phyloP scores from a whole-genome alignment of 1,139 yeast species.

The Saccharomyces hybrid region DNA sequence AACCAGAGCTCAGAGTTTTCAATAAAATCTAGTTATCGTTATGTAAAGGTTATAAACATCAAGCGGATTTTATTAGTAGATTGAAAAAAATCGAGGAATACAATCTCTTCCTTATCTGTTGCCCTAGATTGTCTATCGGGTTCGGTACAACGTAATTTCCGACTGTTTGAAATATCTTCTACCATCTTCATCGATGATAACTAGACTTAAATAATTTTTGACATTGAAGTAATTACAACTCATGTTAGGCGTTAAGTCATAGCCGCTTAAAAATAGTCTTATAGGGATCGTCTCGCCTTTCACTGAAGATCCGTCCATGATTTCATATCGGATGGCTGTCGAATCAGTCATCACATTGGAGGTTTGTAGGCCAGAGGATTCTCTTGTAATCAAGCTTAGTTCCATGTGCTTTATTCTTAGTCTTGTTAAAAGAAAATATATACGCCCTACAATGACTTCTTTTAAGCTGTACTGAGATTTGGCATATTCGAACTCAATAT shows the following conservation, averaged over 20 bases:
- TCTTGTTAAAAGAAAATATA: conserved; percentile 78
- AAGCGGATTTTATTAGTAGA: too few relatives aligned
- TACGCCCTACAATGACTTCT: conserved; percentile 91
- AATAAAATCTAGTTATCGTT: too few relatives aligned
- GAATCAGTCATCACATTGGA: conserved; percentile 69
- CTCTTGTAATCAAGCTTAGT: conserved; percentile 74
- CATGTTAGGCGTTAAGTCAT: conserved; percentile 85
- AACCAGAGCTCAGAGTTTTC: too few relatives aligned
- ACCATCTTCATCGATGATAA: conserved; percentile 91
- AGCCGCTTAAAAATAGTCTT: conserved; percentile 83
- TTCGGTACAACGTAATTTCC: conserved; percentile 36
- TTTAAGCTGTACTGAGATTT: conserved; percentile 74
- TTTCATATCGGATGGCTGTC: conserved; percentile 83
- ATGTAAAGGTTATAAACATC: too few relatives aligned
- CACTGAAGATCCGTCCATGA: conserved; percentile 98
- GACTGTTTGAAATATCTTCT: conserved; percentile 93
- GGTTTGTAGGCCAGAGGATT: conserved; percentile 80
- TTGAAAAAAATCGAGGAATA: too few relatives aligned
- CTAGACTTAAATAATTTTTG: conserved; percentile 64
- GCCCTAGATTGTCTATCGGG: too few relatives aligned
- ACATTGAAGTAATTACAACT: conserved; percentile 48
- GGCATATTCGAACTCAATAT: conserved; percentile 92
- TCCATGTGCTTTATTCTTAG: conserved; percentile 96
- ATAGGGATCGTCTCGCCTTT: conserved; percentile 96
- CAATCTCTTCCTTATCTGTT: too few relatives aligned